phyloP scores from a whole-genome alignment of 2,329 filamentous ascomycete species.

The Fusarium anthophilum region DNA sequence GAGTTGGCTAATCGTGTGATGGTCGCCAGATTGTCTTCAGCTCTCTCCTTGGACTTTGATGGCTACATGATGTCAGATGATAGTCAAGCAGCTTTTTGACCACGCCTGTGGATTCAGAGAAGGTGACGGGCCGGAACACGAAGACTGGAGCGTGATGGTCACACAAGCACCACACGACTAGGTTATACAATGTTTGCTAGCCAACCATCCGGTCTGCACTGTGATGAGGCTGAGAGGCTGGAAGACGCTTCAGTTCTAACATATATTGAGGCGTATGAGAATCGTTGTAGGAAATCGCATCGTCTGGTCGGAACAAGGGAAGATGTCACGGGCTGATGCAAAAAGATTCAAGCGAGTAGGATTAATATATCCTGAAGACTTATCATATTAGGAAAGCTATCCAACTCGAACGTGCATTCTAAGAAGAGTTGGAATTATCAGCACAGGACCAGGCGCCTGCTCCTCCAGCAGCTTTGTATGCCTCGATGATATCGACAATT shows the following conservation, averaged over 20 bases:
- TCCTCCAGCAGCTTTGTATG: conserved; percentile 49
- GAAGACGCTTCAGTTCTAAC: fast-evolving
- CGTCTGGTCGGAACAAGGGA: fast-evolving
- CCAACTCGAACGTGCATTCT: fast-evolving
- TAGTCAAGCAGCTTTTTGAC: neutral
- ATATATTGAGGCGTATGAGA: too few relatives aligned
- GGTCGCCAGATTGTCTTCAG: neutral
- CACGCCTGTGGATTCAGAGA: neutral
- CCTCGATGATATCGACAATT: conserved; percentile 47
- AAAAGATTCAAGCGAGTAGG: neutral
- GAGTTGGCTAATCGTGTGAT: neutral
- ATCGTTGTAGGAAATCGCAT: fast-evolving
- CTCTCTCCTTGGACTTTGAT: fast-evolving
- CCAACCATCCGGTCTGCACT: fast-evolving
- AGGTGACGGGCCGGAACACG: neutral
- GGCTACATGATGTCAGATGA: neutral
- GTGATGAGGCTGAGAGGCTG: neutral
- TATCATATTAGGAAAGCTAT: too few relatives aligned
- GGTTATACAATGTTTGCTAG: too few relatives aligned
- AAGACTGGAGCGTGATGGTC: neutral
- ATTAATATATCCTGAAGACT: too few relatives aligned
- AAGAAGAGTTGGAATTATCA: conserved; percentile 52
- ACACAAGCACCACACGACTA: neutral
- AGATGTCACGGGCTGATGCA: too few relatives aligned
- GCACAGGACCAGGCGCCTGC: conserved; percentile 53